Percentiles rank a stretch among this genome's conserved stretches.
Conservation (phyloP, 2,329 filamentous ascomycete species). For the Alternaria viburni region DNA sequence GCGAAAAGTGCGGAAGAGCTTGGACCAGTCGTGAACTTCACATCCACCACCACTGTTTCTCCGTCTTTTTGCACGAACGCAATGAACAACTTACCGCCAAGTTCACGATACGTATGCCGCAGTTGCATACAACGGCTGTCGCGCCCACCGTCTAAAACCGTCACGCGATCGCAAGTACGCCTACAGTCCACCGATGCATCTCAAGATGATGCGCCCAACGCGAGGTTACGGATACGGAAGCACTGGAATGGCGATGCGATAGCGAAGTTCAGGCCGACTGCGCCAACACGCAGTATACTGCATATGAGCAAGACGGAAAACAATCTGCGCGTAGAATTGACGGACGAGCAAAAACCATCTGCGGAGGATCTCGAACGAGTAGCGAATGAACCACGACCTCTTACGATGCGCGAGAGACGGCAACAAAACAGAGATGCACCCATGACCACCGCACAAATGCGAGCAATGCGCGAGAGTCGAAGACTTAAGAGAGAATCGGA, state of each 20-base stretch:
- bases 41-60: neutral
- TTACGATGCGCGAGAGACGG: constrained; percentile 12
- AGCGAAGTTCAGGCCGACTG: neutral
- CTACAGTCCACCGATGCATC: constrained; percentile 3
- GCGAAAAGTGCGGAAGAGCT: constrained; percentile 37
- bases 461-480: neutral
- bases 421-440: neutral
- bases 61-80: neutral
- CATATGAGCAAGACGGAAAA: constrained; percentile 8
- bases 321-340: neutral
- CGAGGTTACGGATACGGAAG: constrained; percentile 9
- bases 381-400: neutral
- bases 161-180: constrained; percentile 1
- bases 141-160: neutral
- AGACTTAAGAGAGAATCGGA: neutral
- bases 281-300: neutral
- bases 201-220: constrained; percentile 6
- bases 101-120: constrained; percentile 27
- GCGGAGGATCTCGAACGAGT: neutral
- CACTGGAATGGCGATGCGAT: constrained; percentile 10
- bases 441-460: neutral
- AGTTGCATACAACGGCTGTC: constrained; percentile 19
- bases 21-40: constrained; percentile 23
- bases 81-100: constrained; percentile 19
- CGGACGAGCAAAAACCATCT: neutral